A percentile compares a stretch with the other conserved stretches of the same genome.
Conservation (phyloP, 2,329 filamentous ascomycete species). For the Cladosporium sp. region DNA sequence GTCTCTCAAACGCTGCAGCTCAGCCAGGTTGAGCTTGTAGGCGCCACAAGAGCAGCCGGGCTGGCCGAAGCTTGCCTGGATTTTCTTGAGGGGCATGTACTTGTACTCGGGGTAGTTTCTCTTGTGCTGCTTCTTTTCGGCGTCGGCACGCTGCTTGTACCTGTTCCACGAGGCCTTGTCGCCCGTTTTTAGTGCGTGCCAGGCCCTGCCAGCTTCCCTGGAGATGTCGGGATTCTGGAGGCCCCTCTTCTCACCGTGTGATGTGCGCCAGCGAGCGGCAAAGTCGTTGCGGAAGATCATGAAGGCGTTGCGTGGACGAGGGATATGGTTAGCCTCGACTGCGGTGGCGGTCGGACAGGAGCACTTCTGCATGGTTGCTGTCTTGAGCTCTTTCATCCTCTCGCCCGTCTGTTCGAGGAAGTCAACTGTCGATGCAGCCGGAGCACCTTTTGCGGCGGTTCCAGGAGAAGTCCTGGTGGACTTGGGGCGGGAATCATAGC, state of each 20-base stretch:
- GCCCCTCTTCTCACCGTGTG: constrained; percentile 1
- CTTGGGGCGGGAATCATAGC: not conserved
- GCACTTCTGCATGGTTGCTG: not conserved
- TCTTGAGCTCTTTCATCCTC: constrained; percentile 4
- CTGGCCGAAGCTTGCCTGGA: constrained; percentile 11
- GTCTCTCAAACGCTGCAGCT: not conserved
- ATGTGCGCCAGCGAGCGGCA: not conserved
- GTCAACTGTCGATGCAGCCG: not conserved
- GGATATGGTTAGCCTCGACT: not conserved
- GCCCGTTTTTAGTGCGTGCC: not conserved
- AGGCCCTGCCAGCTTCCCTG: not conserved
- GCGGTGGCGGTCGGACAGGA: not conserved
- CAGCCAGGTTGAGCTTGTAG: constrained; percentile 10
- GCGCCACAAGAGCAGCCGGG: constrained; percentile 16
- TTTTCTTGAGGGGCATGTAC: constrained; percentile 7
- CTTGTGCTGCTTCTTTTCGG: constrained; percentile 9
- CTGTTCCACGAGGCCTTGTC: not conserved
- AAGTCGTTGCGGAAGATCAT: constrained; percentile 16
- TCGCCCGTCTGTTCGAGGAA: not conserved
- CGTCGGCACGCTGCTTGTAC: constrained; percentile 3
- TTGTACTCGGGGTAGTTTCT: constrained; percentile 12
- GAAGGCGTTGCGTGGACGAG: constrained; percentile 16
- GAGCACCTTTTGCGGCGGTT: not conserved
- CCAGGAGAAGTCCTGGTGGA: not conserved
- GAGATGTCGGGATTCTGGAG: constrained; percentile 11